Evolutionary conservation across 495 filamentous ascomycete species (phyloP), one percentile per base, ranked within the genome.

Genomic region (Elasticomyces elasticus): DNA sequence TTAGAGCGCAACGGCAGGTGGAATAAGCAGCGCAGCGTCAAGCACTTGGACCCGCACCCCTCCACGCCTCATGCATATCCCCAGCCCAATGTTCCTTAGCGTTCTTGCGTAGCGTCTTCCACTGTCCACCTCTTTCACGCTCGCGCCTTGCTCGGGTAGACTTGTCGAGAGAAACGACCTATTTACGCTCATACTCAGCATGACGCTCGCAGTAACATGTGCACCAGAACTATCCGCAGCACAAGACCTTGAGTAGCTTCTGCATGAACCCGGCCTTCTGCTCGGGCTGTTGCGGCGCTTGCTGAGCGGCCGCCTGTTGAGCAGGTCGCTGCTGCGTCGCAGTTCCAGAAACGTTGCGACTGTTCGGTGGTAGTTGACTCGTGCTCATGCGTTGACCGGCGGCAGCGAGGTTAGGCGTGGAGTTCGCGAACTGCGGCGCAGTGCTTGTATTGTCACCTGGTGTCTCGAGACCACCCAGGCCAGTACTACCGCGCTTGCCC

Each of bases 401-500:
- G 12, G 78, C 79, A 24, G 84, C 81, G 53, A 94, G 79, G 69
- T 94, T 89, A 61, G 87, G 85, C 63, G 83, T 85, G 70, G 85
- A 89, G 74, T 82, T 86, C 72, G 89, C 85, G 75, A 94, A 94
- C 65, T 94, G 89, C 54, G 89, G 88, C 69, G 89, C 85, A 56
- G 89, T 94, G 66, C 74, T 76, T 64, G 78, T 79, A 12, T 58
- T 50, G 59, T 91, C 84, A 67, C 71, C 72, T 43, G 84, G 76
- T 53, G 81, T 84, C 76, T 81, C 84, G 70, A 75, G 76, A 2
- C 40, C 19, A 9, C 24, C 42, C 69, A 73, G 72, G 69, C 75
- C 76, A 10, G 41, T 44, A 76, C 85, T 88, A 72, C 76, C 76
- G 70, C 83, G 78, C 72, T 89, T 90, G 22, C 37, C 51, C 60